Evolutionary conservation across 2,329 filamentous ascomycete species (phyloP), one percentile per base, ranked within the genome.

Genomic region (Xylaria sp.): DNA sequence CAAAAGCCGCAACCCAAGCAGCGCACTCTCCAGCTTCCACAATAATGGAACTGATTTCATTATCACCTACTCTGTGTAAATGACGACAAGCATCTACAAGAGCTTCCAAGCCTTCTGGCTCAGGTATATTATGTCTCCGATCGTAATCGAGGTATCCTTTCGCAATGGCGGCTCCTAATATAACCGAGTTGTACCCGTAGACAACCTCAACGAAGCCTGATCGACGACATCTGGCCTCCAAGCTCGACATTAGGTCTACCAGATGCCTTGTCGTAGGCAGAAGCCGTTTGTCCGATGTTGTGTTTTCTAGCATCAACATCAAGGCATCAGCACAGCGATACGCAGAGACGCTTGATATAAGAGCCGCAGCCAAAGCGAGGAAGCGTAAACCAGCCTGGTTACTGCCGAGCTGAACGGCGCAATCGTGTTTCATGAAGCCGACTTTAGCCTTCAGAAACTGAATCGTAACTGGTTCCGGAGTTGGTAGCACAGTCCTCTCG

Each of bases 321-420:
- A 67, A 27, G 10, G 39, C 38, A 0, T 44, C n/a, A 13, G 60
- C 60, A 49, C 53, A 42, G 0, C 31, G 5, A 29, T 6, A 22
- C 4, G 5, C 9, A 6, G 6, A 0, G 5, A 63, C 2, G 7
- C 39, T 55, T 38, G 60, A 42, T 2, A 67, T 20, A 3, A 67
- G 60, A 36, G 60, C 53, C 1, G 60, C 33, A 4, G 65, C 60
- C 4, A 63, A 33, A 1, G 27, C 60, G 1, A 67, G 55, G 22
- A 67, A 67, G 22, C 47, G 65, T n/a, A 67, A 13, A 13, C 65
- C 65, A 25, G 60, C 65, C 31, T 63, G 60, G 17, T 47, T 65
- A 22, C 59, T 63, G 4, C 65, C 65, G 29, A 67, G 60, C 5
- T 67, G 60, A 15, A 50, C 22, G 4, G 65, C 65, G 11, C 60